A percentile compares a stretch with the other conserved stretches of the same genome.
Evolutionary conservation across 495 filamentous ascomycete species (phyloP).

Genomic region (Xylaria palmicola): DNA sequence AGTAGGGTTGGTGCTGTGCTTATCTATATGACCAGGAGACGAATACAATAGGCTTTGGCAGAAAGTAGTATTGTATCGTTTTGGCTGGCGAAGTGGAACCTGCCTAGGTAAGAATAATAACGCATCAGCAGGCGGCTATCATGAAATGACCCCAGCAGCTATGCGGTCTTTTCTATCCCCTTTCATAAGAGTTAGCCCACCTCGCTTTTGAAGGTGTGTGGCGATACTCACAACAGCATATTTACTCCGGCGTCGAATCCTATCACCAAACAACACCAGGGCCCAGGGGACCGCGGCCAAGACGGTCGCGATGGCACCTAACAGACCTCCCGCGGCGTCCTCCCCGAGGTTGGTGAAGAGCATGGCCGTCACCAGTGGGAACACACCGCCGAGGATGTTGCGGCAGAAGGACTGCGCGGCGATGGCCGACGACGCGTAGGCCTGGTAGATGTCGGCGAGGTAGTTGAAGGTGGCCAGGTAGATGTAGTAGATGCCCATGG

Average conservation of each 20-base stretch:
- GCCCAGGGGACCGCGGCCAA: conserved; percentile 85
- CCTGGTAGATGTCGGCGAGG: conserved; percentile 85
- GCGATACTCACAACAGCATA: conserved; percentile 56
- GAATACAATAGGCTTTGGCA: too few species aligned
- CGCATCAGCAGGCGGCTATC: too few species aligned
- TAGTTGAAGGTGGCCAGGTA: conserved; percentile 95
- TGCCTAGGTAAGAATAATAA: too few species aligned
- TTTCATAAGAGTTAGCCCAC: background rate
- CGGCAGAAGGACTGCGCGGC: conserved; percentile 84
- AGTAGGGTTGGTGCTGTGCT: too few species aligned
- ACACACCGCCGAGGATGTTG: conserved; percentile 80
- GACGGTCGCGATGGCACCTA: conserved; percentile 70
- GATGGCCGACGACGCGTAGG: conserved; percentile 80
- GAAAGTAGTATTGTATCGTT: too few species aligned
- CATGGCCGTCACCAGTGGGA: conserved; percentile 71
- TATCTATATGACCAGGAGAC: too few species aligned
- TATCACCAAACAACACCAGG: conserved; percentile 74
- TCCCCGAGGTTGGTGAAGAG: conserved; percentile 74
- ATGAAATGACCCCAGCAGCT: background rate
- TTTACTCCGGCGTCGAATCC: conserved; percentile 73
- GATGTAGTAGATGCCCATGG: conserved; percentile 84
- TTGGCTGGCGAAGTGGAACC: too few species aligned
- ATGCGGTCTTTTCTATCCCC: background rate
- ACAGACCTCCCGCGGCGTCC: conserved; percentile 67
- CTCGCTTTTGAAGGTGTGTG: background rate